phyloP scores from a whole-genome alignment of 495 filamentous ascomycete genomes.

The Neurospora sp. region DNA sequence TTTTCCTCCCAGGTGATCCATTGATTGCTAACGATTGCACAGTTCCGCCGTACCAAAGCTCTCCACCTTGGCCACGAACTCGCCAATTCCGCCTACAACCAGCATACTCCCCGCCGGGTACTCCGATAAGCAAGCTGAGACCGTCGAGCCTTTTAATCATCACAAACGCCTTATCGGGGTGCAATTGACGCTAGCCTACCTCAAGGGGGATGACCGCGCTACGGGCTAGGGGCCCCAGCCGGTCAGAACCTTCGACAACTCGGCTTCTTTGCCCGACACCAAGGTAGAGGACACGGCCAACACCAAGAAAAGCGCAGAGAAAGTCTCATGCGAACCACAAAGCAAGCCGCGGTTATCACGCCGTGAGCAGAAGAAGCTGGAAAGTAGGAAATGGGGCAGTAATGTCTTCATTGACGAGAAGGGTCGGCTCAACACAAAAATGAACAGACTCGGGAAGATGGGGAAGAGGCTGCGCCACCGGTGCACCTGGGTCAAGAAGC shows the following conservation, averaged over 20 bases:
- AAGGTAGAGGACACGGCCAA: accelerated
- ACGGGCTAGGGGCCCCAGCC: neutral
- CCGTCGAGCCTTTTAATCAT: no score
- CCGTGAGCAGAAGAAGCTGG: neutral
- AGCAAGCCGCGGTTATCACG: neutral
- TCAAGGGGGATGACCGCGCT: neutral
- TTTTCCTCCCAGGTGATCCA: no score
- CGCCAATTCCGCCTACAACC: no score
- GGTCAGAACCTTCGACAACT: neutral
- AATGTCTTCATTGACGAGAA: neutral
- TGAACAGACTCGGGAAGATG: neutral
- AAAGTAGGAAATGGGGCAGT: neutral
- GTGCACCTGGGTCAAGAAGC: neutral
- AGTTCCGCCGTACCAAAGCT: no score
- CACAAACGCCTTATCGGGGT: no score
- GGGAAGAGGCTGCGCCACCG: neutral
- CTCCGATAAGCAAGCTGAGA: no score
- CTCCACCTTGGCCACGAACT: no score
- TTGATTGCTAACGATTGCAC: neutral
- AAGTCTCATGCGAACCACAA: accelerated
- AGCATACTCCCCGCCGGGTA: no score
- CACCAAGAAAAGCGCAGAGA: neutral
- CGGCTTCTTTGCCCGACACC: neutral
- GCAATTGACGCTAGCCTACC: neutral
- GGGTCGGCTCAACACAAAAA: accelerated